These are phyloP conservation scores for Ramularia endophylla DNA, from an alignment of 2,329 filamentous ascomycete genomes.

Conservation along the genomic window DNA sequence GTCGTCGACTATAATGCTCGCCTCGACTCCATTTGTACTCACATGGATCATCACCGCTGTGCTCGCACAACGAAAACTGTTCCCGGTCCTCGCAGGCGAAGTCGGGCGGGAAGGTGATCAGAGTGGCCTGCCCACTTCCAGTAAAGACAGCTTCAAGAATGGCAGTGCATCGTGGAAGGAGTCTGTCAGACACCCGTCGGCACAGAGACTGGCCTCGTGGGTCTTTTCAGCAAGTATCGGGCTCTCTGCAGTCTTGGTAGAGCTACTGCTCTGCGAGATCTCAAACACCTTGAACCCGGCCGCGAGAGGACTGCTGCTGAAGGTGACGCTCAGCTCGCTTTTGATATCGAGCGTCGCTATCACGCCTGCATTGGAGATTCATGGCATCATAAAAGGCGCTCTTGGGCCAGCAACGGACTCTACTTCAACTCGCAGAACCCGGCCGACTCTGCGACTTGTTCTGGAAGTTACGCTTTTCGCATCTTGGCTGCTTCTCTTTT, in stretches of 20 bases:
- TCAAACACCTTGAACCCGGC: slow-evolving; percentile 64
- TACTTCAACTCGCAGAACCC: slow-evolving; percentile 51
- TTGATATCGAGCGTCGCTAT: slow-evolving; percentile 66
- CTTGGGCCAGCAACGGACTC: slow-evolving; percentile 58
- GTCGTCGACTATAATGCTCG: slow-evolving; percentile 50
- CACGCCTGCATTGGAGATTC: slow-evolving; percentile 74
- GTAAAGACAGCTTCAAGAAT: slow-evolving; percentile 39
- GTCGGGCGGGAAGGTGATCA: slow-evolving; percentile 52
- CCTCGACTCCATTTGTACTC: slow-evolving; percentile 61
- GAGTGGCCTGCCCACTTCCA: slow-evolving; percentile 57
- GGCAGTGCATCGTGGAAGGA: slow-evolving; percentile 14
- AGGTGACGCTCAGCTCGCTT: slow-evolving; percentile 63
- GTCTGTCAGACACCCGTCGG: slow-evolving; percentile 19
- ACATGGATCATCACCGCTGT: slow-evolving; percentile 61
- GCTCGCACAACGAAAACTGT: slow-evolving; percentile 62
- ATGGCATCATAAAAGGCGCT: slow-evolving; percentile 46
- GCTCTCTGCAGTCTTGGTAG: slow-evolving; percentile 68
- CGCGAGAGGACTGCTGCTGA: slow-evolving; percentile 62
- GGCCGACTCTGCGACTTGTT: slow-evolving; percentile 41
- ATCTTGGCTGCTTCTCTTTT: slow-evolving; percentile 68
- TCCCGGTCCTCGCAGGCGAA: slow-evolving; percentile 61
- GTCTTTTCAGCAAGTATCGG: slow-evolving; percentile 74
- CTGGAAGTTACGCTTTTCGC: slow-evolving; percentile 58
- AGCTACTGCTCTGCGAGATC: slow-evolving; percentile 79
- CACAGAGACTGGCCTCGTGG: slow-evolving; percentile 37